Base-by-base conservation (phyloP, 345 rosid species). In the Syzygium jambos region DNA sequence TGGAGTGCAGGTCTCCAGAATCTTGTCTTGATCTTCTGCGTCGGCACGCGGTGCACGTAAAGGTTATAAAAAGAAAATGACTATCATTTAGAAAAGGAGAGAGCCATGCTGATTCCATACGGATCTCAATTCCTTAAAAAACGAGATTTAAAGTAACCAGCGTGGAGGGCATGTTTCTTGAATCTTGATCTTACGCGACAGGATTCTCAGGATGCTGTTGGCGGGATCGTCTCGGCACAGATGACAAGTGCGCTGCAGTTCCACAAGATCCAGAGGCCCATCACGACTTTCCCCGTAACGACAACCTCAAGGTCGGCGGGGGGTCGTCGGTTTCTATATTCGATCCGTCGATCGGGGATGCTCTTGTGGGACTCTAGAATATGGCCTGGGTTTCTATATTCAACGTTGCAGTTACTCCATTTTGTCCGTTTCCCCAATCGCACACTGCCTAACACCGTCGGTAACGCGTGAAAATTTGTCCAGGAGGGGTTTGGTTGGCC, bases 231-330 rank as follows among this genome's bases (percentile, higher is more conserved):
- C 54, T 5, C 54, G 1, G 54, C 6, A 6, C 54, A 52, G 16
- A 52, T 52, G 15, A 52, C 54, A 52, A 5, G 54, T 52, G 54
- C 54, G 6, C 54, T 12, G 6, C 19, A 51, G 12, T 51, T 51
- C 52, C 52, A 0, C 1, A 6, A 41, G 43, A 41, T 6, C 43
- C 5, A 2, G 43, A 1, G 43, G 4, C 43, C 5, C 6, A 4
- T 41, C 43, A 41, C 43, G 43, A 41, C 43, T 41, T 41, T 41
- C 43, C 43, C 43, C 3, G 3, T 41, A 41, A 4, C 1, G 43
- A 41, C 43, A 41, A 4, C 43, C 53, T 52, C 16, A 16, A 3
- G 53, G 1, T 52, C 4, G 52, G 15, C 4, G 46, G 46, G 16
- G 14, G 13, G 13, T 51, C 1, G 14, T 11, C 52, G 52, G 13